phyloP scores from a whole-genome alignment of 2,329 filamentous ascomycete genomes.

The Fusarium multiceps region DNA sequence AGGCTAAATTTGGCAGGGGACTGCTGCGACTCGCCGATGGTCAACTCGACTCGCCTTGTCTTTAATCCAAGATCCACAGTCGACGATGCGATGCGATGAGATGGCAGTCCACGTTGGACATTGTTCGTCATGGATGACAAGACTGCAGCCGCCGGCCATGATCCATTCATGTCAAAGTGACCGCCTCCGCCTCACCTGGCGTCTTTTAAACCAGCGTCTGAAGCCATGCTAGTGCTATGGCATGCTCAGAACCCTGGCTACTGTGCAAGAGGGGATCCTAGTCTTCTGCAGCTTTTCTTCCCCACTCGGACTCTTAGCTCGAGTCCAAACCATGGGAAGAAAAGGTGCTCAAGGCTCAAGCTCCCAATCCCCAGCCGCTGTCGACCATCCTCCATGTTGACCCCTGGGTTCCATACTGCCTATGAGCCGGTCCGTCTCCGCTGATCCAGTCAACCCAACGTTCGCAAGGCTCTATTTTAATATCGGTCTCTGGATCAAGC shows the following conservation, averaged over 20 bases:
- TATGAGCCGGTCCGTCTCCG: conserved; percentile 46
- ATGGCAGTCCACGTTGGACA: conserved; percentile 28
- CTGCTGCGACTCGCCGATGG: conserved; percentile 28
- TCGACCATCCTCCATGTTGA: conserved; percentile 35
- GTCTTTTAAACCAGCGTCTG: conserved; percentile 21
- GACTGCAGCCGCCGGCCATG: conserved; percentile 31
- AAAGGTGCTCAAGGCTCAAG: conserved; percentile 34
- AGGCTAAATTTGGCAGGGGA: conserved; percentile 46
- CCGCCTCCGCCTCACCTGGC: conserved; percentile 33
- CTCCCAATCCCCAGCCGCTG: conserved; percentile 44
- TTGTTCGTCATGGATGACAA: conserved; percentile 38
- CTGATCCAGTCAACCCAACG: conserved; percentile 48
- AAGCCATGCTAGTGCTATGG: conserved; percentile 16
- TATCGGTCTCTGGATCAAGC: conserved; percentile 50
- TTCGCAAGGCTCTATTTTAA: conserved; percentile 58
- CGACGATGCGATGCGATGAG: conserved; percentile 11
- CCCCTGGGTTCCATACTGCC: conserved; percentile 40
- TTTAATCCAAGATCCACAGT: conserved; percentile 35
- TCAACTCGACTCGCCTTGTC: conserved; percentile 30
- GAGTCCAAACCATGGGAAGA: conserved; percentile 21
- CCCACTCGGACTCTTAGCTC: conserved; percentile 35
- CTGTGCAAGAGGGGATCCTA: conserved; percentile 35
- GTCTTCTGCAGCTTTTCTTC: conserved; percentile 40
- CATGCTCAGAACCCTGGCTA: conserved; percentile 16
- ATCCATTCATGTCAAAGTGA: conserved; percentile 39